These are phyloP conservation scores for Tetracentron sinense DNA, from an alignment of 164 flowering plant genomes.

Conservation along the genomic window DNA sequence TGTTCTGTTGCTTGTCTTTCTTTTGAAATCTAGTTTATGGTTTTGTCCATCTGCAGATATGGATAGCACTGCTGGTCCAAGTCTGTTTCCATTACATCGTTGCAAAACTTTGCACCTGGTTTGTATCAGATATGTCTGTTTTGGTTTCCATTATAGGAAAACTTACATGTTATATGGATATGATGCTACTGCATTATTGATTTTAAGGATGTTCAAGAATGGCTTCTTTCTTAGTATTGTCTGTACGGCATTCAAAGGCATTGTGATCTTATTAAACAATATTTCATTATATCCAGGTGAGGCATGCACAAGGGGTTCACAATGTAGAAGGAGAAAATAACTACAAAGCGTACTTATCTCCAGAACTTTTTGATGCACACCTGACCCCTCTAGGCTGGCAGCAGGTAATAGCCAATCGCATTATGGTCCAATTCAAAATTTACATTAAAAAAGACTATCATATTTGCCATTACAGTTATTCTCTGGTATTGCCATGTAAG, in stretches of 20 bases:
- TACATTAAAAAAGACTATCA: not conserved
- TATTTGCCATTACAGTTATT: no score
- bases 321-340: conserved; percentile 80
- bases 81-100: conserved; percentile 62
- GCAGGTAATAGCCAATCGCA: conserved; percentile 46
- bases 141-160: not conserved
- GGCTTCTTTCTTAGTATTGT: not conserved
- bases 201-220: conserved; percentile 5
- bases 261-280: conserved; percentile 8
- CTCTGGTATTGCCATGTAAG: no score
- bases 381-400: conserved; percentile 85
- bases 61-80: conserved; percentile 35
- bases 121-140: conserved; percentile 29
- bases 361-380: conserved; percentile 67
- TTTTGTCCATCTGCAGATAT: conserved; percentile 30
- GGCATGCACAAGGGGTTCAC: conserved; percentile 94
- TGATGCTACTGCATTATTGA: not conserved
- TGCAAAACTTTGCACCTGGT: conserved; percentile 83
- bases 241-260: no score
- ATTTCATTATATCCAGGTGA: conserved; percentile 53
- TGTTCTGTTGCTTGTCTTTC: not conserved
- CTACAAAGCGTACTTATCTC: conserved; percentile 44
- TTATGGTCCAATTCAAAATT: not conserved
- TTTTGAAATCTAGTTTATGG: not conserved
- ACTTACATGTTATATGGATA: conserved; percentile 1